A percentile compares a stretch with the other conserved stretches of the same genome.
Evolutionary conservation across 768 basidiomycete species (phyloP).

Genomic region (Tylopilus vinaceipallidus): DNA sequence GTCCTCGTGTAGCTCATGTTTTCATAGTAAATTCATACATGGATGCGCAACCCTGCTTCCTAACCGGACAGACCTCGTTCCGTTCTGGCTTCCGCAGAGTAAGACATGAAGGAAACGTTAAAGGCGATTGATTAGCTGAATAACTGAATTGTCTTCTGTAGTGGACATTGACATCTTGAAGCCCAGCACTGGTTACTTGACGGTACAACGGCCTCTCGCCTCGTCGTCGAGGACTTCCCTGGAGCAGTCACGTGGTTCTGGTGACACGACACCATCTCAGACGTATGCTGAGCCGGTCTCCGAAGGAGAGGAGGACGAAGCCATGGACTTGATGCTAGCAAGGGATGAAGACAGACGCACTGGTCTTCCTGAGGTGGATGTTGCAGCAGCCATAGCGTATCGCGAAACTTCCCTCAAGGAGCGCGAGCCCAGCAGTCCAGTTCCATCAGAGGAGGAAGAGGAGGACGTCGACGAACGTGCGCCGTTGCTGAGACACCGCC

Average conservation of each 20-base stretch:
- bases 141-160: conserved; percentile 26
- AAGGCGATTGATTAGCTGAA: not conserved
- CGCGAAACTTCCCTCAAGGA: conserved; percentile 78
- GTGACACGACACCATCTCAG: conserved; percentile 39
- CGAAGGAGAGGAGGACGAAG: conserved; percentile 93
- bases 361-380: conserved; percentile 68
- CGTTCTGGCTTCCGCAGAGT: conserved; percentile 99
- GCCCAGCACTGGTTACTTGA: conserved; percentile 76
- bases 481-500: conserved; percentile 35
- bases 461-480: conserved; percentile 36
- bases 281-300: conserved; percentile 87
- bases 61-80: conserved; percentile 90
- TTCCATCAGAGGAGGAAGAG: conserved; percentile 17
- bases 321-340: conserved; percentile 61
- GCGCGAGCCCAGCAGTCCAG: conserved; percentile 19
- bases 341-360: conserved; percentile 80
- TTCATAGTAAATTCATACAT: conserved; percentile 84
- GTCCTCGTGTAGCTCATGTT: conserved; percentile 4
- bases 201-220: conserved; percentile 70
- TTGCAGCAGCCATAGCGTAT: conserved; percentile 82
- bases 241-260: conserved; percentile 45
- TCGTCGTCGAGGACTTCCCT: conserved; percentile 47
- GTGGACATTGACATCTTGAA: conserved; percentile 97
- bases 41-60: conserved; percentile 93
- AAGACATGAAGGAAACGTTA: conserved; percentile 15